Evolutionary conservation across 441 rosid species (phyloP).

Genomic region (Populus hybrid): DNA sequence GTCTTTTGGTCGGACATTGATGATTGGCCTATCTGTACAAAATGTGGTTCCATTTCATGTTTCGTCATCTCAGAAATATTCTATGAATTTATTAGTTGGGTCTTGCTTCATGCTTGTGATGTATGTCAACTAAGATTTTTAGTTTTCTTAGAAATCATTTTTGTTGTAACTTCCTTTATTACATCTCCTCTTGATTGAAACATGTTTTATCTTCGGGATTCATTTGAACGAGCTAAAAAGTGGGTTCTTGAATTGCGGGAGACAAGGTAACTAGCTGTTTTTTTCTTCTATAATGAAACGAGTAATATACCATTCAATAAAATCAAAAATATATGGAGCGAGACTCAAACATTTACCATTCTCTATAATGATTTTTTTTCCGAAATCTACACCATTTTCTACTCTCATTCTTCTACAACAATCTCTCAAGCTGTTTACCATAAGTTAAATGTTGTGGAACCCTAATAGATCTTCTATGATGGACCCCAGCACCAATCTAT

Average conservation of each 20-base stretch:
- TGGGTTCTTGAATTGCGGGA: slow-evolving; percentile 76
- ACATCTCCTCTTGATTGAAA: not conserved
- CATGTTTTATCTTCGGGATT: slow-evolving; percentile 40
- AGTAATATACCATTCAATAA: not conserved
- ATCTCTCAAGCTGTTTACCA: not conserved
- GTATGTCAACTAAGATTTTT: not conserved
- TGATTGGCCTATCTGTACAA: not conserved
- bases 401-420: not conserved
- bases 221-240: slow-evolving; percentile 62
- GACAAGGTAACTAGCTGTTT: slow-evolving; percentile 49
- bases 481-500: not conserved
- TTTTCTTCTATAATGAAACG: not conserved
- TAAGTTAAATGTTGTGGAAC: not conserved
- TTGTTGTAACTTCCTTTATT: not conserved
- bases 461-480: not conserved
- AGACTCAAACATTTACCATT: not conserved
- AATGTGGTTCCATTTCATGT: no score
- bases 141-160: not conserved
- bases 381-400: not conserved
- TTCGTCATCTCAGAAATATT: no score
- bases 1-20: not conserved
- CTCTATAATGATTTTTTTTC: not conserved
- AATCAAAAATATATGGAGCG: not conserved
- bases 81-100: not conserved
- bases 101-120: not conserved